Percentiles rank a stretch among this genome's conserved stretches.
phyloP scores from a whole-genome alignment of 768 basidiomycete species.

The Russula griseocarnosa region DNA sequence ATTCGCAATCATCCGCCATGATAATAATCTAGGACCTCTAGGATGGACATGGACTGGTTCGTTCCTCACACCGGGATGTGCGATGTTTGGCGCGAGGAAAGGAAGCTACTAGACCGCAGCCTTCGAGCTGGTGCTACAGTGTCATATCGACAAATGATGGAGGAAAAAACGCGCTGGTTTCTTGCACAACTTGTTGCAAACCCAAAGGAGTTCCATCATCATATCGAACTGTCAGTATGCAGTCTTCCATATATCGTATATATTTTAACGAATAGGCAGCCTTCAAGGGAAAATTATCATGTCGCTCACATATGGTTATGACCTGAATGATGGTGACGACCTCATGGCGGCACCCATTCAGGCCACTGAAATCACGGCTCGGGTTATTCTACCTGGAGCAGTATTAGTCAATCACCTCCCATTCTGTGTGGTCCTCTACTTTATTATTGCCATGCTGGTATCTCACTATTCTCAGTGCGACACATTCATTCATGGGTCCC shows the following conservation, averaged over 20 bases:
- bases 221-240: neutral
- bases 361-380: neutral
- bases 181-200: neutral
- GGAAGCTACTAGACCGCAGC: conserved; percentile 9
- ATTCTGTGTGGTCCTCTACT: neutral
- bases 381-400: conserved; percentile 7
- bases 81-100: neutral
- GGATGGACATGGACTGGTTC: conserved; percentile 1
- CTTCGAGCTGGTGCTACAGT: neutral
- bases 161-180: neutral
- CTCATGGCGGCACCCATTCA: neutral
- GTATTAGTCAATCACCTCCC: conserved; percentile 4
- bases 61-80: neutral
- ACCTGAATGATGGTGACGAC: conserved; percentile 11
- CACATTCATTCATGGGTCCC: conserved; percentile 19
- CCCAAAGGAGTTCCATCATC: conserved; percentile 1
- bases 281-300: conserved; percentile 5
- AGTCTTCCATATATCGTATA: no score
- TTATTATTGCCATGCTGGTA: neutral
- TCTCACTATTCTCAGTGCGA: conserved; percentile 3
- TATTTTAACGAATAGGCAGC: neutral
- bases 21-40: neutral
- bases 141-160: neutral
- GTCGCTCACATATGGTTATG: conserved; percentile 14
- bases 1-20: neutral